Evolutionary conservation across 805 yeast species (phyloP), one percentile per base, ranked within the genome.

Genomic region (Isabelozyma rhagii): DNA sequence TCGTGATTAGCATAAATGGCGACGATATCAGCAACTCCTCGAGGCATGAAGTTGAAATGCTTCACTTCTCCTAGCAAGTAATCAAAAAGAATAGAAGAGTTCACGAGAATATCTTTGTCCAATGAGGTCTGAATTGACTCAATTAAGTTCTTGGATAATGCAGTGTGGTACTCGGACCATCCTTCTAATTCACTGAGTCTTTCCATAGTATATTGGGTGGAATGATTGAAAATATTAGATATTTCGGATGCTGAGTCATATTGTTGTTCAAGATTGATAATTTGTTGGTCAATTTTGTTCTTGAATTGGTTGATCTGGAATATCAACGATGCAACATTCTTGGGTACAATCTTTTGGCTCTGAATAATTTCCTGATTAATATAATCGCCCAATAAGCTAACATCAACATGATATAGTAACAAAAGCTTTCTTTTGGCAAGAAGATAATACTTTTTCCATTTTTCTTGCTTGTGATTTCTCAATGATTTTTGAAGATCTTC

Each of bases 1-100:
- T 18, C 46, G 36, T 41, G n/a, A 17, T 13, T 14, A 6, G 42
- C 17, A 13, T 15, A 41, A 4, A 14, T 29, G 8, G 31, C 8
- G 15, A 50, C 17, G 11, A 47, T 27, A 14, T 47, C 25, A 31
- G 39, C 38, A 15, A 51, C 42, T n/a, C 48, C 47, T 17, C 28
- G 47, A 18, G 57, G 49, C 13, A 58, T 40, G 42, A 49, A 41
- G 25, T 47, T 45, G 41, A 46, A 55, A 9, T 48, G 48, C 17
- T 54, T 50, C 34, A 69, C 45, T 40, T 66, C 66, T 15, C 63
- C 61, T 5, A 71, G 54, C 51, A 58, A 74, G 47, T 77, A 75
- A 57, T 84, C 91, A 58, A 79, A 76, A 29, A 82, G 63, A 5
- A 80, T 64, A 0, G 87, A 78, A 0, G 89, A 77, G 53, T 78